Evolutionary conservation across 108 stramenopile species (phyloP).

Genomic region (Cyclotella baltica): DNA sequence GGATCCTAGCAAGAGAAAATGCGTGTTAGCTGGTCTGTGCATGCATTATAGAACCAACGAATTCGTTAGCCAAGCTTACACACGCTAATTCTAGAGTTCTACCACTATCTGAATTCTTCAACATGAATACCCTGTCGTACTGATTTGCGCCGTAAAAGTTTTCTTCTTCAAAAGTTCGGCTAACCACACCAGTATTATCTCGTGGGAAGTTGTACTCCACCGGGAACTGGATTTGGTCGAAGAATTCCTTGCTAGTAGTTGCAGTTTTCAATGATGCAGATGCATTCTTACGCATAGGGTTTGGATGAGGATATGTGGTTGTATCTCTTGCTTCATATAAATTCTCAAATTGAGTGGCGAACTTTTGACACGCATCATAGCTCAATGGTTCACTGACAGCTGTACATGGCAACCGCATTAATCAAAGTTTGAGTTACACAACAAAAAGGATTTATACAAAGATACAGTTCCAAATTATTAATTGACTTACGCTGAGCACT

Average conservation of each 20-base stretch:
- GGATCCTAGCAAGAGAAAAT: no score
- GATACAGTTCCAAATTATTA: neutral
- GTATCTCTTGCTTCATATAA: neutral
- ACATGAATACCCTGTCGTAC: no score
- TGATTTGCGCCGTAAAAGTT: no score
- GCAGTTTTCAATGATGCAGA: neutral
- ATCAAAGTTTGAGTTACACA: neutral
- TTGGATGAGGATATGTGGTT: neutral
- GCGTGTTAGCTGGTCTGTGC: no score
- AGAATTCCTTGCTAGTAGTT: neutral
- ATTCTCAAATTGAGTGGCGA: neutral
- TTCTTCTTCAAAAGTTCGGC: no score
- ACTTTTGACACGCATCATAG: neutral
- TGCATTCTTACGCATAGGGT: neutral
- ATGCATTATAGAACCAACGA: no score
- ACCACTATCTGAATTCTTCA: no score
- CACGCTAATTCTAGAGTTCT: no score
- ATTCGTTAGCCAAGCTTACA: no score
- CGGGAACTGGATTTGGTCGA: neutral
- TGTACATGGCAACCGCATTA: no score
- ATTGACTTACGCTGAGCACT: neutral
- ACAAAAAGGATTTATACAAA: neutral
- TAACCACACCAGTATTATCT: no score
- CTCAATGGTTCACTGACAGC: neutral
- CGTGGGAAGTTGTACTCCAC: neutral